Percentiles rank a stretch among this genome's conserved stretches.
These are phyloP conservation scores for Lachnellula suecica DNA, from an alignment of 2,329 filamentous ascomycete genomes.

Conservation along the genomic window DNA sequence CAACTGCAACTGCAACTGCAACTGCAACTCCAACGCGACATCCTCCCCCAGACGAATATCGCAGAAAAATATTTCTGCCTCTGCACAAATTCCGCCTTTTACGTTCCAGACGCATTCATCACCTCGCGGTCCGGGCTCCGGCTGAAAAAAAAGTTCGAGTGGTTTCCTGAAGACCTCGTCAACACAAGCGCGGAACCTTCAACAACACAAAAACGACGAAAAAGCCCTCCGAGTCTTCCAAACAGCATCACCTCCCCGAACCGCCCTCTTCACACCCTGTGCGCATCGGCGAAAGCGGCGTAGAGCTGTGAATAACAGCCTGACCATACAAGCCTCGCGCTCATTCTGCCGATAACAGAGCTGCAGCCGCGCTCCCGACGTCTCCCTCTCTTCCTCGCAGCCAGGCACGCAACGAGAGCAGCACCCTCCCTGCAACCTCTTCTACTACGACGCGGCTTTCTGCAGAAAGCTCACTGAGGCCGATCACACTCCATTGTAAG, in stretches of 20 bases:
- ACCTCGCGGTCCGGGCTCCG: neutral
- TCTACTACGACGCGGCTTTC: conserved; percentile 25
- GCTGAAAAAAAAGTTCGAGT: neutral
- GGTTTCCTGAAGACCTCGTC: conserved; percentile 1
- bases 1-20: no score
- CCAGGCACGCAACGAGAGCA: conserved; percentile 15
- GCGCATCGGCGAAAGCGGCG: neutral
- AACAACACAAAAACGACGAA: conserved; percentile 1
- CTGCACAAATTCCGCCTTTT: no score
- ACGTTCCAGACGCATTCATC: no score
- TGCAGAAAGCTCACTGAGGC: conserved; percentile 32
- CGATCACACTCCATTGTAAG: conserved; percentile 33
- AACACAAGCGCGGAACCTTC: conserved; percentile 3
- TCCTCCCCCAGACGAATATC: neutral
- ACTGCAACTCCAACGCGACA: conserved; percentile 1
- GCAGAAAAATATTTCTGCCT: neutral
- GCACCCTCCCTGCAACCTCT: conserved; percentile 10
- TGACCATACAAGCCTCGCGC: conserved; percentile 3
- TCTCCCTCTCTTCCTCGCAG: conserved; percentile 2
- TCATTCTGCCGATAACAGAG: neutral
- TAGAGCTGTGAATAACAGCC: neutral
- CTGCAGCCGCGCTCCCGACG: conserved; percentile 1
- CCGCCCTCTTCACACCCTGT: neutral
- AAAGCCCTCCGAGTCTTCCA: conserved; percentile 2
- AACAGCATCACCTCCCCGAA: conserved; percentile 1